phyloP scores from a whole-genome alignment of 306 rosid species.

The Malus fusca region DNA sequence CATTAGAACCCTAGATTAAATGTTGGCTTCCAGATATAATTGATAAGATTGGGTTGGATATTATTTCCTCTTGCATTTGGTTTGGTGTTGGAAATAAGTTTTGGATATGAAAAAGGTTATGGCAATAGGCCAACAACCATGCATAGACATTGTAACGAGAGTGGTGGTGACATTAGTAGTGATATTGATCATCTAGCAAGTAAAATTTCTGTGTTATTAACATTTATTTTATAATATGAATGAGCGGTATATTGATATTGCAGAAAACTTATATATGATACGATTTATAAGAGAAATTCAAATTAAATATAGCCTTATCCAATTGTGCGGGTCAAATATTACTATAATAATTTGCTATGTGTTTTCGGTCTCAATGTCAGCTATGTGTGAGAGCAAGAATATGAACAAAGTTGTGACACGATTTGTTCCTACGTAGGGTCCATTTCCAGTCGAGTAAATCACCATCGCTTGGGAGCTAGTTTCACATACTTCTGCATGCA shows the following conservation, averaged over 20 bases:
- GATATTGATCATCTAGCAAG: background rate
- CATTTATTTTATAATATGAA: background rate
- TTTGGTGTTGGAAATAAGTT: background rate
- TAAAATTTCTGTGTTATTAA: too few species aligned
- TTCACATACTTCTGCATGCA: background rate
- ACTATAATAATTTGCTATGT: background rate
- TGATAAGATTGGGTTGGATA: background rate
- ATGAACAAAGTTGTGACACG: slow-evolving; percentile 9
- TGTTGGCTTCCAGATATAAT: background rate
- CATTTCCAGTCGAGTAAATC: slow-evolving; percentile 2
- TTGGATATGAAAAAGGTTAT: background rate
- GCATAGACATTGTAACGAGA: background rate
- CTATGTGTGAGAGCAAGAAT: background rate
- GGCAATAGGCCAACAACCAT: background rate
- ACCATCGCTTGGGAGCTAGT: background rate
- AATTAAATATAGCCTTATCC: background rate
- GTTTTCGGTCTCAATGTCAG: slow-evolving; percentile 7
- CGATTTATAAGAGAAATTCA: background rate
- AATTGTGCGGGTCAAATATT: background rate
- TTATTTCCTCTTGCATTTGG: background rate
- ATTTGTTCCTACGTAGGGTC: background rate
- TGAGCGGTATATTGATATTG: background rate
- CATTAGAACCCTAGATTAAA: background rate
- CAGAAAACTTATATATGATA: too few species aligned
- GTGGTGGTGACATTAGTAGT: background rate